Conservation (phyloP, 805 yeast species). For the Jamesozyma gamospora region DNA sequence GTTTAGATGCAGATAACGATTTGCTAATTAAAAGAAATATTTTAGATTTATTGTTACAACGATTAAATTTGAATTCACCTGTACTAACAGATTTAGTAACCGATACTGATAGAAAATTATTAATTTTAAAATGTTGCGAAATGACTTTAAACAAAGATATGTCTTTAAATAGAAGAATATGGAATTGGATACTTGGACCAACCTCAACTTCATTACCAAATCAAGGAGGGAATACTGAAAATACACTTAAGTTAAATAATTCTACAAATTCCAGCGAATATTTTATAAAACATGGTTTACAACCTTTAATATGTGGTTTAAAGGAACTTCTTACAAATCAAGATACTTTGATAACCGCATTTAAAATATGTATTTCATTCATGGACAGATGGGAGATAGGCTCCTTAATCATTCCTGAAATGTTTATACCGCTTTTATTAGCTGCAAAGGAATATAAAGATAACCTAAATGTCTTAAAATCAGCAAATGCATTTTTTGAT, state of each 20-base stretch:
- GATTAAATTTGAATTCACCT: conserved; percentile 54
- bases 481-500: conserved; percentile 69
- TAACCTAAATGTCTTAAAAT: conserved; percentile 35
- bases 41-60: conserved; percentile 64
- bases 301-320: conserved; percentile 44
- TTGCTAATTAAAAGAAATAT: conserved; percentile 79
- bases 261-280: conserved; percentile 31
- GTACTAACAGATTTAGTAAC: conserved; percentile 41
- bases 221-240: no score
- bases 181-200: conserved; percentile 91
- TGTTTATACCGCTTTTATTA: conserved; percentile 56
- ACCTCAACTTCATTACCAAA: conserved; percentile 1
- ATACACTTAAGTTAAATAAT: neutral
- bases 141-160: conserved; percentile 77
- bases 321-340: conserved; percentile 35
- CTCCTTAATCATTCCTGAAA: conserved; percentile 53
- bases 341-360: conserved; percentile 35
- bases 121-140: conserved; percentile 53
- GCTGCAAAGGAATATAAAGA: conserved; percentile 32
- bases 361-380: conserved; percentile 57
- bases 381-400: conserved; percentile 97
- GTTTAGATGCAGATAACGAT: conserved; percentile 55
- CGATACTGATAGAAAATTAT: conserved; percentile 43
- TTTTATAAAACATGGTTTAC: conserved; percentile 49
- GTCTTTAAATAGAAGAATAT: conserved; percentile 86